Conservation (phyloP, 2,329 filamentous ascomycete genomes). For the Paecilomyces formosus region DNA sequence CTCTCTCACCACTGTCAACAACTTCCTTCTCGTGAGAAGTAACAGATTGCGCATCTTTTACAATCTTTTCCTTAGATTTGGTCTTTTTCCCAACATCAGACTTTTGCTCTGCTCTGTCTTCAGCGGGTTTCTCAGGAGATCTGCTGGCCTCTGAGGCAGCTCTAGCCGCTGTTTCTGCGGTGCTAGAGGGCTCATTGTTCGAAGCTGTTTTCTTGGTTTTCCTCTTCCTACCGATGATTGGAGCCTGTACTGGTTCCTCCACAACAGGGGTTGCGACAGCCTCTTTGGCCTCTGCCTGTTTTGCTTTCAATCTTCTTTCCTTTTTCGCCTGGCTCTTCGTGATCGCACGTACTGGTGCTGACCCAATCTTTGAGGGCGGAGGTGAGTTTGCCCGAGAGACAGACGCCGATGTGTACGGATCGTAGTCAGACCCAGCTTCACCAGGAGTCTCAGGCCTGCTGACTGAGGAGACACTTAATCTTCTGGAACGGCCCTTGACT, state of each 20-base stretch:
- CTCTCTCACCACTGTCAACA: conserved; percentile 8
- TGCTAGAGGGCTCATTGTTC: conserved; percentile 11
- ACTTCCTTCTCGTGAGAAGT: conserved; percentile 14
- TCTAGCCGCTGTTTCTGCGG: conserved; percentile 4
- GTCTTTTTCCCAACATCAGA: conserved; percentile 14
- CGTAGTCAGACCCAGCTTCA: conserved; percentile 52
- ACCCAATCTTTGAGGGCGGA: conserved; percentile 46
- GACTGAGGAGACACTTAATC: conserved; percentile 45
- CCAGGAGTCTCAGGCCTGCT: conserved; percentile 56
- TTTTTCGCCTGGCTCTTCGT: conserved; percentile 59
- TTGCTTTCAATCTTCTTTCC: conserved; percentile 45
- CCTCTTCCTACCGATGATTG: conserved; percentile 57
- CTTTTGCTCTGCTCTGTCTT: conserved; percentile 16
- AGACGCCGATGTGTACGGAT: conserved; percentile 51
- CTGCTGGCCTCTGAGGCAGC: conserved; percentile 9
- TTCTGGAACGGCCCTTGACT: conserved; percentile 23
- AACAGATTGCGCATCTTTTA: conserved; percentile 13
- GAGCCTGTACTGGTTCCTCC: conserved; percentile 51
- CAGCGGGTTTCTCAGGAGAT: conserved; percentile 7
- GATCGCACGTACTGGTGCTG: conserved; percentile 51
- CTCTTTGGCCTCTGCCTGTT: conserved; percentile 38
- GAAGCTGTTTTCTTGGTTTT: conserved; percentile 44
- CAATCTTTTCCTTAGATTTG: conserved; percentile 16
- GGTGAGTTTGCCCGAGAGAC: conserved; percentile 55
- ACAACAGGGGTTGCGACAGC: conserved; percentile 18